These are phyloP conservation scores for Corymbia citriodora DNA, from an alignment of 441 rosid genomes.

Conservation along the genomic window DNA sequence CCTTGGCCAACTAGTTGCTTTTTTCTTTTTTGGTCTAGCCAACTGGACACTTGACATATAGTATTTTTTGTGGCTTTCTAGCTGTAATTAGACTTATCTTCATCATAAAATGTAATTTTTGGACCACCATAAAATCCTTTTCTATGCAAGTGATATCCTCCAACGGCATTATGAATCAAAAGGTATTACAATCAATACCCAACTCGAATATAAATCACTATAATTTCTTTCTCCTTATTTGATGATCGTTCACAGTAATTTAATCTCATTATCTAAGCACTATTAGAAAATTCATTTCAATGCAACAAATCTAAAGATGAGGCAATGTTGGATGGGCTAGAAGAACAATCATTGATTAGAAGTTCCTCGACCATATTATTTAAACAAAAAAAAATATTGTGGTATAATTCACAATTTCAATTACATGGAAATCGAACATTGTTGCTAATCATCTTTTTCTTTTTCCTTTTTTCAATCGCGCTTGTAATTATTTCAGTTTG, in stretches of 20 bases:
- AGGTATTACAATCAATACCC: not conserved
- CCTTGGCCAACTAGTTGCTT: not conserved
- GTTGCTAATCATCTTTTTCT: not conserved
- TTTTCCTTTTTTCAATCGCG: not conserved
- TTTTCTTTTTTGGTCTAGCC: not conserved
- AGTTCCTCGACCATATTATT: not conserved
- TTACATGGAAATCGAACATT: not conserved
- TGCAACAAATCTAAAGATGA: not conserved
- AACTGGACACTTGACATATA: not conserved
- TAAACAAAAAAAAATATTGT: accelerated
- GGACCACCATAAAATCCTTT: not conserved
- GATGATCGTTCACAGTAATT: accelerated
- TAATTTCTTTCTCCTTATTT: not conserved
- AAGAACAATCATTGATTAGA: not conserved
- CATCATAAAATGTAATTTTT: not conserved
- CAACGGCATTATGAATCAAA: not conserved
- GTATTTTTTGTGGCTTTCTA: not conserved
- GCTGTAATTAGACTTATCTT: not conserved
- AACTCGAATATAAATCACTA: not conserved
- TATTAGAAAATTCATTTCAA: not conserved
- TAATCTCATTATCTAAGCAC: not conserved
- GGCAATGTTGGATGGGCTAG: not conserved
- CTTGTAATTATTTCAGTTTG: not conserved
- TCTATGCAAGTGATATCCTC: not conserved
- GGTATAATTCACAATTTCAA: too few relatives aligned